These are phyloP conservation scores for Colletotrichum caudatum DNA, from an alignment of 2,329 filamentous ascomycete genomes.

Conservation along the genomic window DNA sequence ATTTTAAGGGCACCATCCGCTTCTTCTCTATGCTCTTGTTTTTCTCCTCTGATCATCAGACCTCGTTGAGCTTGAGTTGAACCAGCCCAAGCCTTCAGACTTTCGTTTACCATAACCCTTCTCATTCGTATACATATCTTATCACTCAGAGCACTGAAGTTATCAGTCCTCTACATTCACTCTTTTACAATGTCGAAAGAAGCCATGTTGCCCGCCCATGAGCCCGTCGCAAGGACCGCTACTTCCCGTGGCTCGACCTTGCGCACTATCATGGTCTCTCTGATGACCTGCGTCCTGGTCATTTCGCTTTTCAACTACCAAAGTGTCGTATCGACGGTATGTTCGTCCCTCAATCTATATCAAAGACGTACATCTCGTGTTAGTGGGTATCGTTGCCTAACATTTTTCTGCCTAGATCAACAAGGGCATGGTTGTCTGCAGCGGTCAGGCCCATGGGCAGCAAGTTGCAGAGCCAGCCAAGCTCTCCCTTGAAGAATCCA, in stretches of 20 bases:
- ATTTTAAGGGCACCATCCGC: neutral
- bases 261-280: neutral
- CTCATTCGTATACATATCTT: neutral
- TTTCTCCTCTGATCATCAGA: neutral
- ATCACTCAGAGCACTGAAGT: no score
- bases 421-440: neutral
- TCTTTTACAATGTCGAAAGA: conserved; percentile 10
- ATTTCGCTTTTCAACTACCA: neutral
- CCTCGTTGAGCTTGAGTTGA: neutral
- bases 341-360: neutral
- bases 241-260: neutral
- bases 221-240: neutral
- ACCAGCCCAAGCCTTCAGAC: neutral
- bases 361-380: neutral
- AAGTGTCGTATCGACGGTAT: neutral
- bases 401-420: neutral
- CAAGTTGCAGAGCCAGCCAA: neutral
- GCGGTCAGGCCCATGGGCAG: neutral
- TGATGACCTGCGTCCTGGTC: neutral
- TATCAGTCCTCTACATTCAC: no score
- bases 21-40: neutral
- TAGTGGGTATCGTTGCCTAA: rapidly evolving
- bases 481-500: neutral
- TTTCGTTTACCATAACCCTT: rapidly evolving
- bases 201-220: conserved; percentile 2